Conservation (phyloP, 192 early-diverging fungal species). For the Backusella mclennaniae region DNA sequence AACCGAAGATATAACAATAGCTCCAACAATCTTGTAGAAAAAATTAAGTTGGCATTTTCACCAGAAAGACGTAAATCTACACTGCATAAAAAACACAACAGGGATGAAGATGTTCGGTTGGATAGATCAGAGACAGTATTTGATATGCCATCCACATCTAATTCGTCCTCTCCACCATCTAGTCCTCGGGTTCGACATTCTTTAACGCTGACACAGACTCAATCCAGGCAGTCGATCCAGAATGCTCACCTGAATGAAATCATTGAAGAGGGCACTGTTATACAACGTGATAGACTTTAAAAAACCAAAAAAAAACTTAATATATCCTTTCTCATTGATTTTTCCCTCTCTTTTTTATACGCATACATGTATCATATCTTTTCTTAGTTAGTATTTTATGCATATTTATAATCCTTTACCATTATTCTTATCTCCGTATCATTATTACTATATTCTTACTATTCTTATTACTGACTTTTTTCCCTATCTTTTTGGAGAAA, state of each 20-base stretch:
- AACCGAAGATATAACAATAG: not conserved
- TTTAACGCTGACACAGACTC: not conserved
- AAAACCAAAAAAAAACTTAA: not conserved
- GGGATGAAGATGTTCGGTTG: not conserved
- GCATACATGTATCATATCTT: not conserved
- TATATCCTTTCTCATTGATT: not conserved
- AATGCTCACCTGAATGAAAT: not conserved
- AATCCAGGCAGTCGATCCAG: not conserved
- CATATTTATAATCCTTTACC: not conserved
- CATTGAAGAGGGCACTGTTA: not conserved
- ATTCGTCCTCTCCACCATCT: not conserved
- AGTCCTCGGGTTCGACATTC: not conserved
- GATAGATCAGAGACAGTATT: conserved; percentile 2
- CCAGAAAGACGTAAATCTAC: conserved; percentile 20
- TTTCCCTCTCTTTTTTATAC: not conserved
- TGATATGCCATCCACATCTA: not conserved
- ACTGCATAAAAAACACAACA: not conserved
- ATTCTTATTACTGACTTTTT: not conserved
- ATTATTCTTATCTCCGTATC: not conserved
- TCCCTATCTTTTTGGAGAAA: not conserved
- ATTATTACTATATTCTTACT: not conserved
- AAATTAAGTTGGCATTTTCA: conserved; percentile 22
- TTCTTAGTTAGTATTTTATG: not conserved
- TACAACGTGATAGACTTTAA: conserved; percentile 3
- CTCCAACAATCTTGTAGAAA: conserved; percentile 16